These are phyloP conservation scores for Amoebophrya sp. DNA, from an alignment of 169 alveolate genomes.

Conservation along the genomic window DNA sequence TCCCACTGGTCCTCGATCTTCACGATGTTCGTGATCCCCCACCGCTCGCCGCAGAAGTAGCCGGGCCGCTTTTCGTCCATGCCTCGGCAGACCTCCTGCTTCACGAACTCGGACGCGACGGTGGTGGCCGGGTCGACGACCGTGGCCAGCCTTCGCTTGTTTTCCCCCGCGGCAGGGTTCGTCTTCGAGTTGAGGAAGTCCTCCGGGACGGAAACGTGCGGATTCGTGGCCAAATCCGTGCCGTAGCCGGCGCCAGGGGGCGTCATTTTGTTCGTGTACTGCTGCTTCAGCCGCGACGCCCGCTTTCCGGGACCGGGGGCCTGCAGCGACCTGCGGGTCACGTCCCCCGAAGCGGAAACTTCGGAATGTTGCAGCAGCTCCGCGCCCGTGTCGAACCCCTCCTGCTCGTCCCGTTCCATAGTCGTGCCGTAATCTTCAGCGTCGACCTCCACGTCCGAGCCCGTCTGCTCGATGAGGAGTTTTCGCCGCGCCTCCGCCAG, in stretches of 20 bases:
- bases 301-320: too few relatives aligned
- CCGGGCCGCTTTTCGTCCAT: background rate
- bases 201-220: too few relatives aligned
- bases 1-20: background rate
- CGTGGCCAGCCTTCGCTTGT: background rate
- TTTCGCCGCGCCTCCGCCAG: background rate
- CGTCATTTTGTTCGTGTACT: background rate
- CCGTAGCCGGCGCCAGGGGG: too few relatives aligned
- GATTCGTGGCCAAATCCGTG: too few relatives aligned
- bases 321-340: too few relatives aligned
- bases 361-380: too few relatives aligned
- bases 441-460: too few relatives aligned
- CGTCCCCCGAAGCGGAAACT: too few relatives aligned
- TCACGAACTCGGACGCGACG: background rate
- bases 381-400: too few relatives aligned
- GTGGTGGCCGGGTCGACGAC: background rate
- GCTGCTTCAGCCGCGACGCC: background rate
- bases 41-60: background rate
- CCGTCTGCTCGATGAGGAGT: too few relatives aligned
- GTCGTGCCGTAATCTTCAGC: too few relatives aligned
- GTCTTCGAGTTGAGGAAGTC: background rate
- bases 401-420: too few relatives aligned
- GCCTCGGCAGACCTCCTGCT: background rate
- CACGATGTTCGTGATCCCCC: background rate
- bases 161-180: background rate